A percentile compares a stretch with the other conserved stretches of the same genome.
Conservation (phyloP, 176 grass and related monocot species). For the barley (Hordeum vulgare) region DNA sequence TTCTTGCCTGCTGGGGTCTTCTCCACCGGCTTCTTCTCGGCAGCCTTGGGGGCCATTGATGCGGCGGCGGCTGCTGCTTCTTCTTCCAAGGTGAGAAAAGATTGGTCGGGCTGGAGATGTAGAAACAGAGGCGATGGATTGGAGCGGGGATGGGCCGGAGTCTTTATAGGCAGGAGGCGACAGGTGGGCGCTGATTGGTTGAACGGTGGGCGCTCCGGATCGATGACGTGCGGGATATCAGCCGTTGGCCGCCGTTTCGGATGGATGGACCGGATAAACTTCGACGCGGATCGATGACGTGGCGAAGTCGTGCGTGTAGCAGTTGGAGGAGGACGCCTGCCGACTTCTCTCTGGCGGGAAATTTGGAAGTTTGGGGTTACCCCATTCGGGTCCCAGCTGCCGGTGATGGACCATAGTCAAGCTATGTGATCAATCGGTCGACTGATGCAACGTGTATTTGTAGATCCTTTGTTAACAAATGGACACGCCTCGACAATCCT, state of each 20-base stretch:
- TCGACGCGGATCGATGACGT: background rate
- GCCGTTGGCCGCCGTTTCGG: background rate
- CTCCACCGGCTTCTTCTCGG: background rate
- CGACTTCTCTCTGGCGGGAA: no score
- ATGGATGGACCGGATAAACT: background rate
- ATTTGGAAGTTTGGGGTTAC: no score
- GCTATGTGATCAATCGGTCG: no score
- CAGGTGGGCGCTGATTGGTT: slow-evolving; percentile 4
- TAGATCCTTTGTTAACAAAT: no score
- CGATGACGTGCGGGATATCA: background rate
- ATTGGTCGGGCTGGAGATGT: background rate
- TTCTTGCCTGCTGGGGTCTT: background rate
- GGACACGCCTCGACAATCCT: no score
- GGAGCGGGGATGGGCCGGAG: background rate
- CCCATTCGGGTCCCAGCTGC: background rate
- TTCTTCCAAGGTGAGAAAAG: background rate
- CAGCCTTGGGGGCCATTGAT: background rate
- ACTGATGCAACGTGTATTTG: no score
- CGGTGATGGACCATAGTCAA: background rate
- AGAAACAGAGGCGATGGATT: background rate
- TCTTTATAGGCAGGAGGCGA: background rate
- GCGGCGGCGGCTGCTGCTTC: no score
- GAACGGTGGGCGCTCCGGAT: background rate
- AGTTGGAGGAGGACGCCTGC: background rate
- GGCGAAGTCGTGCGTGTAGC: background rate